A percentile compares a stretch with the other conserved stretches of the same genome.
These are phyloP conservation scores for Penicillium fimorum DNA, from an alignment of 495 filamentous ascomycete genomes.

Conservation along the genomic window DNA sequence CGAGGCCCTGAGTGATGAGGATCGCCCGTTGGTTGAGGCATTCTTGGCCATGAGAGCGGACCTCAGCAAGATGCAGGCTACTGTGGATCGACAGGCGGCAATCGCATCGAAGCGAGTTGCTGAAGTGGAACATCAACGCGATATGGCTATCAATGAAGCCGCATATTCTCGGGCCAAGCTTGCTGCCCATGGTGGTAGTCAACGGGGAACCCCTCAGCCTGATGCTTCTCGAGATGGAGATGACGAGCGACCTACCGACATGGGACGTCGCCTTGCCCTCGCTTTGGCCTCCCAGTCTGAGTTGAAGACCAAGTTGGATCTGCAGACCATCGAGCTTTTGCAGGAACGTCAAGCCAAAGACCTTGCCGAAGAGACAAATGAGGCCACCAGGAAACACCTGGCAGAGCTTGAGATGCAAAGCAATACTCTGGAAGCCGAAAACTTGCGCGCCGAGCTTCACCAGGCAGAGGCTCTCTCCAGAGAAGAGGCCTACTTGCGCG, in stretches of 20 bases:
- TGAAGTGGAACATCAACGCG: conserved; percentile 88
- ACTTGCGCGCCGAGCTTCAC: conserved; percentile 79
- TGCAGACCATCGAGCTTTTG: conserved; percentile 65
- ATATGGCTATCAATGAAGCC: conserved; percentile 87
- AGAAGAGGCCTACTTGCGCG: conserved; percentile 71
- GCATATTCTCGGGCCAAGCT: conserved; percentile 92
- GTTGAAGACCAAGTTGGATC: conserved; percentile 66
- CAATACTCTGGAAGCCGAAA: conserved; percentile 78
- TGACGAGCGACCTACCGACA: conserved; percentile 70
- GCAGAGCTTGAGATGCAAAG: conserved; percentile 83
- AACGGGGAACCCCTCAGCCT: conserved; percentile 66
- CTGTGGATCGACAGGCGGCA: conserved; percentile 80
- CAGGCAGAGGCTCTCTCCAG: conserved; percentile 67
- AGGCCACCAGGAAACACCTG: conserved; percentile 77
- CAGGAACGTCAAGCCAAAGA: conserved; percentile 77
- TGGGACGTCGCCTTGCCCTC: conserved; percentile 76
- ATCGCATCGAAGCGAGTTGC: conserved; percentile 85
- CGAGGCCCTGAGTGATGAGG: conserved; percentile 83
- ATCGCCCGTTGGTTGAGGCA: conserved; percentile 88
- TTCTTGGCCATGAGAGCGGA: conserved; percentile 87
- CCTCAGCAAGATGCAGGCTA: conserved; percentile 69
- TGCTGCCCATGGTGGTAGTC: conserved; percentile 75
- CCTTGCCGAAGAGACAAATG: conserved; percentile 83
- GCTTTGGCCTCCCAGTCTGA: conserved; percentile 76
- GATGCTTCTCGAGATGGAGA: conserved; percentile 62